A percentile compares a stretch with the other conserved stretches of the same genome.
Conservation (phyloP, 2,329 filamentous ascomycete genomes). For the Blumeria hordei region DNA sequence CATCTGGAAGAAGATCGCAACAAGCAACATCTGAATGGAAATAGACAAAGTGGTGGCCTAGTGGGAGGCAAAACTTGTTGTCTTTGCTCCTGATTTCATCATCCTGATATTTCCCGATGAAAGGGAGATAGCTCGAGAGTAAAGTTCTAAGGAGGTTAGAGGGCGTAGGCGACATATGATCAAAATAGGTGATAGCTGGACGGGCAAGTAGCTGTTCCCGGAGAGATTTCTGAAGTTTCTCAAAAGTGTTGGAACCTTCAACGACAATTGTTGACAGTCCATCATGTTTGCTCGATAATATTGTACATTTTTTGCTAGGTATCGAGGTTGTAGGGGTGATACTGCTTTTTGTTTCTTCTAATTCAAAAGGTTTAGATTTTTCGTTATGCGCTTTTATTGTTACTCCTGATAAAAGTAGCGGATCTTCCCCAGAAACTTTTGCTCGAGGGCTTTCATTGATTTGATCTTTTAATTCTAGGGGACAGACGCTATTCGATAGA, state of each 20-base stretch:
- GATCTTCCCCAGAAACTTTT: no score
- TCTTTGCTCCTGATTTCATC: not conserved
- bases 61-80: conserved; percentile 17
- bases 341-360: no score
- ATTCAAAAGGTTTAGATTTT: no score
- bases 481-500: no score
- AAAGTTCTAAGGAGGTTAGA: conserved; percentile 41
- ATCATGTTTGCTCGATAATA: no score
- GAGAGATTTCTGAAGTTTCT: not conserved
- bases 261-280: no score
- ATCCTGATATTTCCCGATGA: conserved; percentile 6
- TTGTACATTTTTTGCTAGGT: no score
- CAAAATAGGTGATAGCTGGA: conserved; percentile 13
- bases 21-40: conserved; percentile 49
- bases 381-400: no score
- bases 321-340: no score
- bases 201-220: conserved; percentile 3
- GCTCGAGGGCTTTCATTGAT: no score
- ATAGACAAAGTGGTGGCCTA: conserved; percentile 65
- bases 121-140: conserved; percentile 29
- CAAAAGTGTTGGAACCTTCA: not conserved
- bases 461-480: no score
- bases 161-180: conserved; percentile 33
- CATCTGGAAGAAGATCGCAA: conserved; percentile 47
- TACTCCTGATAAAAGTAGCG: no score